These are phyloP conservation scores for Hibiscus trionum DNA, from an alignment of 345 rosid species.

Conservation along the genomic window DNA sequence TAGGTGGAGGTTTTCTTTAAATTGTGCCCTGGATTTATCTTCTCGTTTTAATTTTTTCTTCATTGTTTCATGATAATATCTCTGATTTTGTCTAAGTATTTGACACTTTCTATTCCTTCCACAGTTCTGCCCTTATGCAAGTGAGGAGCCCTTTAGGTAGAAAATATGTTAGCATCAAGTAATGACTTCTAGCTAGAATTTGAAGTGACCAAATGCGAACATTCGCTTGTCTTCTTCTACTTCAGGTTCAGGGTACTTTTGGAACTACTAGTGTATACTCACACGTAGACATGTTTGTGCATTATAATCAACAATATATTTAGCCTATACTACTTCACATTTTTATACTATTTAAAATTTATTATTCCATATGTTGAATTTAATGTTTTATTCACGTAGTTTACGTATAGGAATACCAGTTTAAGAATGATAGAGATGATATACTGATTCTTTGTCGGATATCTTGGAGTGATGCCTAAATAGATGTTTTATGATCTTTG, in stretches of 20 bases:
- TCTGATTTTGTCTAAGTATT: neutral
- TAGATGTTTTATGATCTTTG: neutral
- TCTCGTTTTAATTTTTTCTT: neutral
- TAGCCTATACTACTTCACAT: neutral
- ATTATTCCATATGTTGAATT: neutral
- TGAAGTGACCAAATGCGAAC: neutral
- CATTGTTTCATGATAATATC: neutral
- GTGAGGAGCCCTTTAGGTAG: neutral
- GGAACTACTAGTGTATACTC: neutral
- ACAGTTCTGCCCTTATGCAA: neutral
- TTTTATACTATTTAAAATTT: neutral
- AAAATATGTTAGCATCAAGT: neutral
- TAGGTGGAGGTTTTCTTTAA: neutral
- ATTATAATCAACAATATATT: neutral
- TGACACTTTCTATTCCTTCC: neutral
- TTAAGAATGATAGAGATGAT: neutral
- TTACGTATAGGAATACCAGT: neutral
- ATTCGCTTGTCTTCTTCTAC: neutral
- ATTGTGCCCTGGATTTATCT: neutral
- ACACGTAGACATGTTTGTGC: neutral
- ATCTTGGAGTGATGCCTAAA: neutral
- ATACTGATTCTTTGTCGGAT: neutral
- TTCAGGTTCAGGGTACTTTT: neutral
- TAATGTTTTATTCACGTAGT: neutral
- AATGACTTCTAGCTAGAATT: neutral